These are phyloP conservation scores for Fusarium concolor DNA, from an alignment of 2,329 filamentous ascomycete species.

Conservation along the genomic window DNA sequence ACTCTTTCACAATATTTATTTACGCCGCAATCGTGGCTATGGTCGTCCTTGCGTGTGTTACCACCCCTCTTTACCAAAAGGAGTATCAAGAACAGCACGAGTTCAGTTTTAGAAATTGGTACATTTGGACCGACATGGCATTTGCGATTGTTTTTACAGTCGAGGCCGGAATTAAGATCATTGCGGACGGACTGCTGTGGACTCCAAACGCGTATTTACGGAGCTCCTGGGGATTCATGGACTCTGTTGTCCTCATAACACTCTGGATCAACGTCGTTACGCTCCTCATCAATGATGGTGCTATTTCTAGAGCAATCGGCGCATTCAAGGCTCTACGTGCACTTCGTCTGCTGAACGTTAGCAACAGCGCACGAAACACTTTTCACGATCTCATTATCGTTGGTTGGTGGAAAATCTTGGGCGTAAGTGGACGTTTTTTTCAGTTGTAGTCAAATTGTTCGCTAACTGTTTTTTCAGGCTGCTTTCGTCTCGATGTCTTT, in stretches of 20 bases:
- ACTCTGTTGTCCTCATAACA: constrained; percentile 89
- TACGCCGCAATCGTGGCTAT: constrained; percentile 96
- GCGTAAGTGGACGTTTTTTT: constrained; percentile 62
- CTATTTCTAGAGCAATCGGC: constrained; percentile 89
- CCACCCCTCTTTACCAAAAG: constrained; percentile 93
- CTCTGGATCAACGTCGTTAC: constrained; percentile 95
- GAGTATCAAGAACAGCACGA: constrained; percentile 76
- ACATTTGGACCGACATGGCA: constrained; percentile 90
- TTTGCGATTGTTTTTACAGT: constrained; percentile 89
- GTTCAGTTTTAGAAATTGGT: constrained; percentile 82
- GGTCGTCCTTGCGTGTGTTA: constrained; percentile 95
- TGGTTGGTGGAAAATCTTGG: constrained; percentile 93
- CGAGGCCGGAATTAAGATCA: constrained; percentile 90
- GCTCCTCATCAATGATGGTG: constrained; percentile 82
- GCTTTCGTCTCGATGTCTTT: constrained; percentile 95
- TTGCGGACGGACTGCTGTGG: constrained; percentile 96
- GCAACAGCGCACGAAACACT: constrained; percentile 93
- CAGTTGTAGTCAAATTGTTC: not conserved
- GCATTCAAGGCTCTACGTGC: constrained; percentile 97
- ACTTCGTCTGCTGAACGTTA: constrained; percentile 90
- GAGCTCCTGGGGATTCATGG: constrained; percentile 96
- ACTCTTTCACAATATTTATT: constrained; percentile 90
- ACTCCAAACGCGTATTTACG: constrained; percentile 97
- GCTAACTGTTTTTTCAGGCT: constrained; percentile 59
- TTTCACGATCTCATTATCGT: constrained; percentile 97